These are phyloP conservation scores for Komagataella mondaviorum DNA, from an alignment of 805 yeast genomes.

Conservation along the genomic window DNA sequence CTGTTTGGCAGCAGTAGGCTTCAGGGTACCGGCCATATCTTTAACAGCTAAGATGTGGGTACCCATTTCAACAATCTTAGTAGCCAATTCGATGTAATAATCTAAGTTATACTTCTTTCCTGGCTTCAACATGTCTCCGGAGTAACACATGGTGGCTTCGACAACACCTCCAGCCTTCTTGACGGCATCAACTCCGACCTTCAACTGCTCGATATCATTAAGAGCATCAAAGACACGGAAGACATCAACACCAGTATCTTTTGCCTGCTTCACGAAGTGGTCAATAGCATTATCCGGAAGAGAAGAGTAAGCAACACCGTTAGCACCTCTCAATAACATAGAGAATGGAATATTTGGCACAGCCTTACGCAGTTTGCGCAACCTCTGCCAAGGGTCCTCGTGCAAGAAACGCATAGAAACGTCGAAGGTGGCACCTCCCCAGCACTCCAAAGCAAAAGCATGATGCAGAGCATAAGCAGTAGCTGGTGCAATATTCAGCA, in stretches of 20 bases:
- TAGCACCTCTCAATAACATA: conserved; percentile 98
- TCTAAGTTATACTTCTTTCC: conserved; percentile 93
- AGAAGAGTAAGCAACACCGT: conserved; percentile 97
- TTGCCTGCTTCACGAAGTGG: conserved; percentile 91
- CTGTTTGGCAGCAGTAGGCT: conserved; percentile 83
- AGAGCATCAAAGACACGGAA: conserved; percentile 97
- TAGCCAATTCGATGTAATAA: conserved; percentile 75
- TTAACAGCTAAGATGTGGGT: conserved; percentile 95
- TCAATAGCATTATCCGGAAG: conserved; percentile 98
- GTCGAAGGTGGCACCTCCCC: conserved; percentile 99
- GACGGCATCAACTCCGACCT: conserved; percentile 96
- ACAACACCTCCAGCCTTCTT: conserved; percentile 98
- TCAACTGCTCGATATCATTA: conserved; percentile 91
- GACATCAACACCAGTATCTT: conserved; percentile 91
- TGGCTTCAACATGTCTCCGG: conserved; percentile 95
- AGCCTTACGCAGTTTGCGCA: conserved; percentile 70
- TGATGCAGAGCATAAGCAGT: conserved; percentile 84
- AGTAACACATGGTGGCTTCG: conserved; percentile 96
- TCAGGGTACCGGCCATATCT: conserved; percentile 99
- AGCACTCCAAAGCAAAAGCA: conserved; percentile 94
- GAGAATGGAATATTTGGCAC: conserved; percentile 99
- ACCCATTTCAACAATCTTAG: conserved; percentile 80
- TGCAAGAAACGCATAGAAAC: conserved; percentile 97
- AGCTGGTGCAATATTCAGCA: conserved; percentile 83
- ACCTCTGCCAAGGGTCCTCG: conserved; percentile 98